These are phyloP conservation scores for Monosporascus sp. DNA, from an alignment of 2,329 filamentous ascomycete species.

Conservation along the genomic window DNA sequence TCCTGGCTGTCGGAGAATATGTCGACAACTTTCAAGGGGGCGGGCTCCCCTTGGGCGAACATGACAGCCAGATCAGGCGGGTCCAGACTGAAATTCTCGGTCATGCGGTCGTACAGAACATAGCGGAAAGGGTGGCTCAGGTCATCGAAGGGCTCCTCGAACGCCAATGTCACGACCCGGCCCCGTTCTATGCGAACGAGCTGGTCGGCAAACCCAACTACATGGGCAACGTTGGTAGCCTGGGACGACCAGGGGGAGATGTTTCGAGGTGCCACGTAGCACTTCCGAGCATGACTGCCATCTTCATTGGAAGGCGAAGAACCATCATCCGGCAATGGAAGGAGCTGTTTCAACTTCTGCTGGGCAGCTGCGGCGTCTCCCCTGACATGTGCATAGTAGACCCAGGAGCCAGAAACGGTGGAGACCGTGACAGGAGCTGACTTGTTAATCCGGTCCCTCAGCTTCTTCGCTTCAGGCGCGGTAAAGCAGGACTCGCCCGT, in stretches of 20 bases:
- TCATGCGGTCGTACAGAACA: conserved; percentile 89
- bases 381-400: conserved; percentile 63
- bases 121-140: conserved; percentile 58
- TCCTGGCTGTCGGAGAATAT: conserved; percentile 61
- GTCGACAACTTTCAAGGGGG: conserved; percentile 68
- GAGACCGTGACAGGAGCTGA: conserved; percentile 37
- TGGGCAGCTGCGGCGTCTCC: conserved; percentile 34
- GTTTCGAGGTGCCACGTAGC: conserved; percentile 72
- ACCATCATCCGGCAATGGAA: conserved; percentile 28
- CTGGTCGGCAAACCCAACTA: conserved; percentile 71
- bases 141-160: conserved; percentile 45
- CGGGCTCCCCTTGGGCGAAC: conserved; percentile 64
- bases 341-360: conserved; percentile 41
- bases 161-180: conserved; percentile 65
- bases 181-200: conserved; percentile 82
- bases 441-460: conserved; percentile 37
- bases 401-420: conserved; percentile 48
- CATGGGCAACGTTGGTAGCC: conserved; percentile 87
- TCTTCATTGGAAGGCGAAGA: conserved; percentile 19
- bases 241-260: conserved; percentile 97
- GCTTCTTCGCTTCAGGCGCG: conserved; percentile 38
- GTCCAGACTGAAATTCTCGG: conserved; percentile 66
- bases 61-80: conserved; percentile 68
- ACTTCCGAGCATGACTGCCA: conserved; percentile 3
- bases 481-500: conserved; percentile 44